Conservation (phyloP, 306 rosid species). For the Cucurbita maxima region DNA sequence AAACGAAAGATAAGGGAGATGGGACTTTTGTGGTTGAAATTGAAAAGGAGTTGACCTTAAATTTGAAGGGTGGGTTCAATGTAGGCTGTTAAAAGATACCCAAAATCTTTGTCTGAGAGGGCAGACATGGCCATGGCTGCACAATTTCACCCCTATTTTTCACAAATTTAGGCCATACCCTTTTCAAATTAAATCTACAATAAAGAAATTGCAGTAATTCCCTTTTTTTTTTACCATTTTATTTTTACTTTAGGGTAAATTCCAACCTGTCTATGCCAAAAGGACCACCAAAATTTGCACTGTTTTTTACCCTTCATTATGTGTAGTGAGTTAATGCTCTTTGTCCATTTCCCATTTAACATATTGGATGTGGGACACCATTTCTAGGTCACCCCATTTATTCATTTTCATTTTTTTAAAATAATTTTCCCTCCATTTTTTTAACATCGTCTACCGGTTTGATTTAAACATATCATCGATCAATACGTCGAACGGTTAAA, state of each 20-base stretch:
- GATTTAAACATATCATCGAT: too few species aligned
- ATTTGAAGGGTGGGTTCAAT: neutral
- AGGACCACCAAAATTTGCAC: neutral
- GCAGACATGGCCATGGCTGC: neutral
- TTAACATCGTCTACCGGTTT: too few species aligned
- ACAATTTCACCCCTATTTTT: neutral
- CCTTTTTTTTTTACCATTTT: neutral
- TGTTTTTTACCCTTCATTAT: neutral
- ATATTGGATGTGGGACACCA: neutral
- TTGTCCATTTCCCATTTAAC: slow-evolving; percentile 5
- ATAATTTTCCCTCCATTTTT: neutral
- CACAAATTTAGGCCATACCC: slow-evolving; percentile 6
- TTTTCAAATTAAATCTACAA: neutral
- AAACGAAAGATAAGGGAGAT: neutral
- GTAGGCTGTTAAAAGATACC: neutral
- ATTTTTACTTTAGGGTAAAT: neutral
- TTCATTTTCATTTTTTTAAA: neutral
- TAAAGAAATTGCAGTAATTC: neutral
- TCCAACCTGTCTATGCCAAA: neutral
- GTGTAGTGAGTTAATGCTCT: neutral
- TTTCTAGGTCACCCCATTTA: slow-evolving; percentile 1
- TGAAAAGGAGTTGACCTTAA: neutral
- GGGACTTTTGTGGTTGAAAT: neutral
- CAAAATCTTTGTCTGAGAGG: slow-evolving; percentile 3
- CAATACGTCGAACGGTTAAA: too few species aligned